These are phyloP conservation scores for Sanghuangporus weigelae DNA, from an alignment of 1,284 basidiomycete genomes.

Conservation along the genomic window DNA sequence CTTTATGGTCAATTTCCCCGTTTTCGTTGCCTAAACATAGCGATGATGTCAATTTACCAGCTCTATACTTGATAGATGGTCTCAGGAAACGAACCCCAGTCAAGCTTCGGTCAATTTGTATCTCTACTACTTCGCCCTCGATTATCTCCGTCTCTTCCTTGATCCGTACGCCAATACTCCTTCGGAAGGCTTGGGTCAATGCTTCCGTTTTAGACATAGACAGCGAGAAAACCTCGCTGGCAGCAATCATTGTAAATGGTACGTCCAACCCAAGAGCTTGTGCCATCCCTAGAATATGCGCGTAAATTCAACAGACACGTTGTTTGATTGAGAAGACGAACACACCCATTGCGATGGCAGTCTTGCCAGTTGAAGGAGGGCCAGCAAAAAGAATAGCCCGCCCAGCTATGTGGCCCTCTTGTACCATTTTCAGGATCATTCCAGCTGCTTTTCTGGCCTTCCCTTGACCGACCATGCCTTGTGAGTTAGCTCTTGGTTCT, in stretches of 20 bases:
- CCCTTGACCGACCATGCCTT: conserved; percentile 96
- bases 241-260: conserved; percentile 96
- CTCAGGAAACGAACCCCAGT: conserved; percentile 70
- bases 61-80: too few relatives aligned
- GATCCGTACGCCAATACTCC: conserved; percentile 95
- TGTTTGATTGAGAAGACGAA: conserved; percentile 14
- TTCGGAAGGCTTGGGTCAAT: conserved; percentile 91
- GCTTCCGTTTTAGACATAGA: conserved; percentile 99
- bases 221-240: conserved; percentile 95
- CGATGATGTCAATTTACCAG: conserved; percentile 2
- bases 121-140: conserved; percentile 97
- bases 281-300: conserved; percentile 75
- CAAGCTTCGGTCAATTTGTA: conserved; percentile 95
- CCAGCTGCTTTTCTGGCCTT: conserved; percentile 96
- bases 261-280: conserved; percentile 92
- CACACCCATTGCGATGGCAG: conserved; percentile 91
- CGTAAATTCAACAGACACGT: not conserved
- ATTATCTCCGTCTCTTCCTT: conserved; percentile 98
- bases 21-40: conserved; percentile 86
- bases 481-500: conserved; percentile 82
- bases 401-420: conserved; percentile 92
- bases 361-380: conserved; percentile 95
- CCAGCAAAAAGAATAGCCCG: conserved; percentile 95
- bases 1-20: conserved; percentile 96
- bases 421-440: conserved; percentile 97